Base-by-base conservation (phyloP, 495 filamentous ascomycete genomes). In the Xylaria acuta region DNA sequence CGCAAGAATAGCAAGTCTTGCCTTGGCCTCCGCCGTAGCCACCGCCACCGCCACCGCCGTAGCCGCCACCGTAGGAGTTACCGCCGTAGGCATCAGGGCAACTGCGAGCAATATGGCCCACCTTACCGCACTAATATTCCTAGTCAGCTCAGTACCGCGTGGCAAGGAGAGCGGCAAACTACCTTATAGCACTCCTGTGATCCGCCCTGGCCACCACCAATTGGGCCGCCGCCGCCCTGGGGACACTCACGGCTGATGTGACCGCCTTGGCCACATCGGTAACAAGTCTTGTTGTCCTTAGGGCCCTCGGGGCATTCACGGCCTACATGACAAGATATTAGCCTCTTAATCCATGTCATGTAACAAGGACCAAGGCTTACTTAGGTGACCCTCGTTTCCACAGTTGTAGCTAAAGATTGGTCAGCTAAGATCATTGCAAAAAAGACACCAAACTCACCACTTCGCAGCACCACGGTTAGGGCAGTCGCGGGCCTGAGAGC, bases 51-150 rank as follows among this genome's bases (percentile, higher is more conserved):
- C 78, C 47, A 12, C 75, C 75, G 54, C 82, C 82, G 62, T 82
- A 81, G 60, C 81, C 80, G 63, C 65, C 65, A 9, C 76, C 73
- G 59, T 80, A 77, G 51, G 80, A 79, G 59, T 82, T 80, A 41
- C 81, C 75, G 67, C 82, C 83, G 56, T 84, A 87, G 72, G 88
- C 85, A 82, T 95, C 89, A 75, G 90, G 84, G 90, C 96, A 98
- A 88, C 96, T 97, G 71, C 97, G 94, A 59, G 96, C 96, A 81
- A 98, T 98, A 88, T 98, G 96, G 69, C 96, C 97, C 70, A 95
- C 88, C 86, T 97, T 93, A 64, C 94, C 95, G 85, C 97, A 99
- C 90, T 86, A 60, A 43, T 38, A 73, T 22, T 47, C 27, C 3
- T 32, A 70, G 66, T 80, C 62, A 78, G 70, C 47, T 56, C 14